Percentiles rank a stretch among this genome's conserved stretches.
phyloP scores from a whole-genome alignment of 2,329 filamentous ascomycete genomes.

The Coccinonectria pachysandricola region DNA sequence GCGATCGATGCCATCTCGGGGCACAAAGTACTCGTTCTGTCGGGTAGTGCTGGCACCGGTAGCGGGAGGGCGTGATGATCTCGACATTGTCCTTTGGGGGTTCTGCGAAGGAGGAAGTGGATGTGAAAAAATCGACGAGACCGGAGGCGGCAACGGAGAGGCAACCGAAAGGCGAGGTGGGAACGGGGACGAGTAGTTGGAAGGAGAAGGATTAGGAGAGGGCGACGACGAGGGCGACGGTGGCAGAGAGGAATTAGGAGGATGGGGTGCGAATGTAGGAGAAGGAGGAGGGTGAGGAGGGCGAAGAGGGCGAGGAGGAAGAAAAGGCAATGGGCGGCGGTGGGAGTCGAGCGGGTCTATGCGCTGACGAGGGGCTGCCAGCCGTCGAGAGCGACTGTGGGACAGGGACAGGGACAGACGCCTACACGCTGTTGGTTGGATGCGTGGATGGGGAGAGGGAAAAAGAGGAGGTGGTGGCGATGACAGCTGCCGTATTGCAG shows the following conservation, averaged over 20 bases:
- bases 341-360: slow-evolving; percentile 16
- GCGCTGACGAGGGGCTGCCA: slow-evolving; percentile 18
- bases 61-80: slow-evolving; percentile 28
- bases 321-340: slow-evolving; percentile 20
- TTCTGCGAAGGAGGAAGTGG: no score
- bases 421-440: slow-evolving; percentile 17
- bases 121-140: no score
- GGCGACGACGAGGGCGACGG: slow-evolving; percentile 9
- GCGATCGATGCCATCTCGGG: slow-evolving; percentile 69
- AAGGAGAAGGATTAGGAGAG: slow-evolving; percentile 9
- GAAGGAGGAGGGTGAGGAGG: slow-evolving; percentile 14
- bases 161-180: slow-evolving; percentile 10
- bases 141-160: slow-evolving; percentile 6
- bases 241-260: slow-evolving; percentile 10
- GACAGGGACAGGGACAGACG: slow-evolving; percentile 16
- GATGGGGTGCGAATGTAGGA: slow-evolving; percentile 11
- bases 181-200: slow-evolving; percentile 8
- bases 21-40: slow-evolving; percentile 72
- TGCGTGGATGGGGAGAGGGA: slow-evolving; percentile 12
- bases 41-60: slow-evolving; percentile 32
- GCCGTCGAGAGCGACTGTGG: slow-evolving; percentile 15
- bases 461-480: slow-evolving; percentile 11
- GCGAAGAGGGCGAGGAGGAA: slow-evolving; percentile 18
- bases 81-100: slow-evolving; percentile 33
- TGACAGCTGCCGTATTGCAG: slow-evolving; percentile 2